Percentiles rank a stretch among this genome's conserved stretches.
phyloP scores from a whole-genome alignment of 106 monocot genomes.

The Dioscorea dumetorum region DNA sequence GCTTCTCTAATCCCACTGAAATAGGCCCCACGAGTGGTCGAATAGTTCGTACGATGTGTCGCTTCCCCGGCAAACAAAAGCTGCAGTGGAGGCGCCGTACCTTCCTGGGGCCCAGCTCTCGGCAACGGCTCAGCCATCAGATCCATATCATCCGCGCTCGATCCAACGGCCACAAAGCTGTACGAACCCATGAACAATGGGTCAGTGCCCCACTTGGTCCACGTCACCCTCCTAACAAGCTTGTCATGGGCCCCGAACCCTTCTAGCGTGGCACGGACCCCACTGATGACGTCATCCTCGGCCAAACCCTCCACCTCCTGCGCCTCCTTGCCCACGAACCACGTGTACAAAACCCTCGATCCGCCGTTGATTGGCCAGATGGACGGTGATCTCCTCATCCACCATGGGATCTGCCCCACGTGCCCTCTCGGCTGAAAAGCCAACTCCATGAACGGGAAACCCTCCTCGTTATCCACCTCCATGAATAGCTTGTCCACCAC shows the following conservation, averaged over 20 bases:
- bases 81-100: slow-evolving; percentile 13
- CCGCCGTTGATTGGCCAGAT: slow-evolving; percentile 57
- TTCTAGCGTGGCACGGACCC: slow-evolving; percentile 40
- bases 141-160: slow-evolving; percentile 73
- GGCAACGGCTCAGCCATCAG: slow-evolving; percentile 72
- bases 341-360: slow-evolving; percentile 52
- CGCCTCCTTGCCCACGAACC: slow-evolving; percentile 68
- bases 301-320: slow-evolving; percentile 40
- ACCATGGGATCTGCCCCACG: slow-evolving; percentile 48
- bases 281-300: slow-evolving; percentile 47
- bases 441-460: slow-evolving; percentile 65
- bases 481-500: slow-evolving; percentile 77
- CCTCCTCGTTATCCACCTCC: slow-evolving; percentile 25
- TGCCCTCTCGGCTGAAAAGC: slow-evolving; percentile 28
- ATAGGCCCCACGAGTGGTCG: slow-evolving; percentile 82
- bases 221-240: slow-evolving; percentile 22
- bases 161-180: slow-evolving; percentile 78
- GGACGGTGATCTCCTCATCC: slow-evolving; percentile 60
- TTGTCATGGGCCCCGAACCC: slow-evolving; percentile 8
- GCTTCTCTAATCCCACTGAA: slow-evolving; percentile 79
- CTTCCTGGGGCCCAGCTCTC: not conserved
- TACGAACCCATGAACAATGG: slow-evolving; percentile 73
- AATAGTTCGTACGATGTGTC: slow-evolving; percentile 76
- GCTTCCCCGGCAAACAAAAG: slow-evolving; percentile 80
- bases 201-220: slow-evolving; percentile 52